Conservation (phyloP, 108 stramenopile species). For the Nitzschia inconspicua region DNA sequence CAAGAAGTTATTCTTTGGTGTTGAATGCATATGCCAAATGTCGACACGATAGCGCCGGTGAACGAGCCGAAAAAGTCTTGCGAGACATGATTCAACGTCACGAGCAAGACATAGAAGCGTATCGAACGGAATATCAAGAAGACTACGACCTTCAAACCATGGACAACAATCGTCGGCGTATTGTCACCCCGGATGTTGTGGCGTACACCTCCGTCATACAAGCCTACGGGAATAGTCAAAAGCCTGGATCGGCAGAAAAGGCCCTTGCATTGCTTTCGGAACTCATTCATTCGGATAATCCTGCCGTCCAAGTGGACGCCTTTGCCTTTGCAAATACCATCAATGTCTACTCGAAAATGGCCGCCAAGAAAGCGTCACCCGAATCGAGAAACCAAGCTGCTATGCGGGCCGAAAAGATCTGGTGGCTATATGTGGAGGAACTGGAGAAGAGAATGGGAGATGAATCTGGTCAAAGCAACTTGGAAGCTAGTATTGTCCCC, state of each 20-base stretch:
- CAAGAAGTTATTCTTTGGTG: slow-evolving; percentile 25
- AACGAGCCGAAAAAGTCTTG: slow-evolving; percentile 31
- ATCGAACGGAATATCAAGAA: slow-evolving; percentile 31
- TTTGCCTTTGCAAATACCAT: slow-evolving; percentile 27
- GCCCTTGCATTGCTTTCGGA: slow-evolving; percentile 29
- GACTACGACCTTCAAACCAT: slow-evolving; percentile 25
- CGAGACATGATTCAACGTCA: slow-evolving; percentile 28
- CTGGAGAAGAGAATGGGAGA: not conserved
- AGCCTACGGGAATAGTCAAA: slow-evolving; percentile 29
- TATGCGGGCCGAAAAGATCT: slow-evolving; percentile 35
- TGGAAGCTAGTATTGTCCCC: slow-evolving; percentile 10
- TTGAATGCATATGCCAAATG: slow-evolving; percentile 35
- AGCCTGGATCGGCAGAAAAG: slow-evolving; percentile 5
- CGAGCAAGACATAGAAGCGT: slow-evolving; percentile 26
- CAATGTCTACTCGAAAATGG: slow-evolving; percentile 24
- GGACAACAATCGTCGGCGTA: slow-evolving; percentile 20
- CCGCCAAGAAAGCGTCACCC: slow-evolving; percentile 18
- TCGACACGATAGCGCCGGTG: slow-evolving; percentile 15
- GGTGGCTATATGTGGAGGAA: slow-evolving; percentile 37
- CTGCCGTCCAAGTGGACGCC: slow-evolving; percentile 11
- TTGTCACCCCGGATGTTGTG: slow-evolving; percentile 44
- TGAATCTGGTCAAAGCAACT: not conserved
- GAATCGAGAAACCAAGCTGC: slow-evolving; percentile 28
- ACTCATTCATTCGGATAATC: slow-evolving; percentile 22
- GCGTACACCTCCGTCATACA: slow-evolving; percentile 41